These are phyloP conservation scores for Thielaviopsis musarum DNA, from an alignment of 2,329 filamentous ascomycete genomes.

Conservation along the genomic window DNA sequence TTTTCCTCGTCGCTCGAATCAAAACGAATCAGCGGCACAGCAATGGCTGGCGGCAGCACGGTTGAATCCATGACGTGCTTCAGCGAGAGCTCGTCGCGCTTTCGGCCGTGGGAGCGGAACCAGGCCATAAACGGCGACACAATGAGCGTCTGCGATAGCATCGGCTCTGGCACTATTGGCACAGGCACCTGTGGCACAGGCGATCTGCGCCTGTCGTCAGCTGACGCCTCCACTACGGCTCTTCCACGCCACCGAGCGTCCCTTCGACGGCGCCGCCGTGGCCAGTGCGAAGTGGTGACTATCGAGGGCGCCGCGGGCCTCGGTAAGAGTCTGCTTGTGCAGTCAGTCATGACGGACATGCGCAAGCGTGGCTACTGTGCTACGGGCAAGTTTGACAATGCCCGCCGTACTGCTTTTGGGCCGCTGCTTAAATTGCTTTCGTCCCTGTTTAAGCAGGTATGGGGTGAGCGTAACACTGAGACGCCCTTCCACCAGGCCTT, in stretches of 20 bases:
- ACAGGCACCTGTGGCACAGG: background rate
- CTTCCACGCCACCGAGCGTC: constrained; percentile 35
- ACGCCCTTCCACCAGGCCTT: constrained; percentile 44
- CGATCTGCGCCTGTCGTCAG: background rate
- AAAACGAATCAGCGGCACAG: constrained; percentile 1
- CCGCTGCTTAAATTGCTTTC: constrained; percentile 48
- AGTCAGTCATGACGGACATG: constrained; percentile 44
- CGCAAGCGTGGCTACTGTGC: constrained; percentile 46
- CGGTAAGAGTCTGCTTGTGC: constrained; percentile 49
- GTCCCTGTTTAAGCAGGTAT: constrained; percentile 50
- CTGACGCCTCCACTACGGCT: constrained; percentile 4
- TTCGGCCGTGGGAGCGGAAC: constrained; percentile 35
- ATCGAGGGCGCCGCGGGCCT: constrained; percentile 45
- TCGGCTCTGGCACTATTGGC: constrained; percentile 15
- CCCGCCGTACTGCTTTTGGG: constrained; percentile 42
- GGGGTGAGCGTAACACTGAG: constrained; percentile 48
- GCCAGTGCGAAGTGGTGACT: constrained; percentile 46
- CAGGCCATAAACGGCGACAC: constrained; percentile 34
- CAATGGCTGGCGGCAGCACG: background rate
- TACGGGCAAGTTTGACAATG: constrained; percentile 48
- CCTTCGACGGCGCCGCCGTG: constrained; percentile 41
- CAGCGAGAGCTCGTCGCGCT: constrained; percentile 14
- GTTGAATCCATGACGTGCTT: constrained; percentile 2
- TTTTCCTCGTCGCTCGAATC: constrained; percentile 17
- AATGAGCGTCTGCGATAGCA: constrained; percentile 28